phyloP scores from a whole-genome alignment of 768 basidiomycete genomes.

The Boletus coccyginus region DNA sequence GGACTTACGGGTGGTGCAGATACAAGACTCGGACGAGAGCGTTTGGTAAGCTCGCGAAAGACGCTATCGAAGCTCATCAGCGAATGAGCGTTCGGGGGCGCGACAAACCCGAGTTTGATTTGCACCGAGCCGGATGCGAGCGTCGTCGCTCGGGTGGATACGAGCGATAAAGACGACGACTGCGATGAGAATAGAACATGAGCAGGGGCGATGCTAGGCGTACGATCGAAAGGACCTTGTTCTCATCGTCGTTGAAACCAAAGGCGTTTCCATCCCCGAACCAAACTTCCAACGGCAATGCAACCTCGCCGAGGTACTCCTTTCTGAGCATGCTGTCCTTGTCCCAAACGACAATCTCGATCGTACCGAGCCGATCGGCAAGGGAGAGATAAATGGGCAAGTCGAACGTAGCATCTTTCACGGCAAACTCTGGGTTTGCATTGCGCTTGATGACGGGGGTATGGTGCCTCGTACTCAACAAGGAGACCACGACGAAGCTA shows the following conservation, averaged over 20 bases:
- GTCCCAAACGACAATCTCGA: slow-evolving; percentile 93
- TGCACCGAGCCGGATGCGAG: slow-evolving; percentile 51
- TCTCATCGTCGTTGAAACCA: slow-evolving; percentile 60
- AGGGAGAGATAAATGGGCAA: slow-evolving; percentile 81
- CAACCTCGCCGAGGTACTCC: slow-evolving; percentile 91
- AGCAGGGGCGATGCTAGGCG: neutral
- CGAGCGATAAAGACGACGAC: slow-evolving; percentile 45
- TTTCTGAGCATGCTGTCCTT: slow-evolving; percentile 80
- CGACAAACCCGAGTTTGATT: slow-evolving; percentile 61
- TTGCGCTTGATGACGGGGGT: slow-evolving; percentile 78
- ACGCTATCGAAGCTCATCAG: slow-evolving; percentile 57
- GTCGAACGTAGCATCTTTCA: slow-evolving; percentile 83
- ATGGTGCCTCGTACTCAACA: slow-evolving; percentile 55
- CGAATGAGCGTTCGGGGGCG: slow-evolving; percentile 39
- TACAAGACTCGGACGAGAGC: slow-evolving; percentile 62
- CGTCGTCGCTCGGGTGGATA: slow-evolving; percentile 47
- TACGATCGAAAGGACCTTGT: slow-evolving; percentile 51
- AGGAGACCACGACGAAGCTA: slow-evolving; percentile 70
- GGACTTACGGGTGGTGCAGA: slow-evolving; percentile 73
- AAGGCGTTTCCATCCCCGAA: slow-evolving; percentile 47
- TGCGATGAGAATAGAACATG: slow-evolving; percentile 20
- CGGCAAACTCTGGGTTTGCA: slow-evolving; percentile 59
- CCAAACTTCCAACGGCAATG: slow-evolving; percentile 80
- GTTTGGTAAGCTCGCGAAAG: slow-evolving; percentile 60
- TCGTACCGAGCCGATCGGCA: slow-evolving; percentile 63